Percentiles rank a stretch among this genome's conserved stretches.
Conservation (phyloP, 23 red algal genomes). For the Agarophyton chilense region DNA sequence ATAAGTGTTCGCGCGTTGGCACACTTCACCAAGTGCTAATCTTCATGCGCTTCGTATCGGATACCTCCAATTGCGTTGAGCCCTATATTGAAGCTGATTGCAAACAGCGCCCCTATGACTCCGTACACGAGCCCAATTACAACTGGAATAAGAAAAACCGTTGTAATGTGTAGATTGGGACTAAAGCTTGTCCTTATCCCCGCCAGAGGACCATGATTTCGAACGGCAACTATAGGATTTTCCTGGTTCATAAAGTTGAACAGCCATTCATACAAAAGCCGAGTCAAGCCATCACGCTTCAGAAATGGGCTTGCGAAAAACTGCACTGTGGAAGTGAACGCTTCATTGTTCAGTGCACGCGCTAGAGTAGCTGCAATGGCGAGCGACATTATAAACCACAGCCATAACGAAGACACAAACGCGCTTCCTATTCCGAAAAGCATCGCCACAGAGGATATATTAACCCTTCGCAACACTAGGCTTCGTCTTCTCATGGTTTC, state of each 20-base stretch:
- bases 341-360: neutral
- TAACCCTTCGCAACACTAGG: slow-evolving; percentile 26
- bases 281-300: slow-evolving; percentile 1
- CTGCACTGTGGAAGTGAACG: neutral
- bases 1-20: neutral
- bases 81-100: slow-evolving; percentile 35
- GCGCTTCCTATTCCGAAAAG: slow-evolving; percentile 39
- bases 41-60: slow-evolving; percentile 38
- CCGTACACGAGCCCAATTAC: slow-evolving; percentile 11
- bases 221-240: slow-evolving; percentile 27
- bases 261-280: slow-evolving; percentile 55
- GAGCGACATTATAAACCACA: slow-evolving; percentile 45
- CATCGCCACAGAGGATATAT: slow-evolving; percentile 30
- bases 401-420: slow-evolving; percentile 24
- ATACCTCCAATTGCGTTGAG: slow-evolving; percentile 35
- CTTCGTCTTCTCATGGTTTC: slow-evolving; percentile 8
- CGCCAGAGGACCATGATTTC: slow-evolving; percentile 14
- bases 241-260: slow-evolving; percentile 38
- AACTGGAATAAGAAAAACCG: slow-evolving; percentile 43
- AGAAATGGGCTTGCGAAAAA: slow-evolving; percentile 21
- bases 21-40: neutral
- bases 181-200: slow-evolving; percentile 3
- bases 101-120: neutral
- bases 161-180: slow-evolving; percentile 15
- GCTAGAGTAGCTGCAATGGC: slow-evolving; percentile 38